Conservation (phyloP, 306 rosid genomes). For the Rosa rugosa region DNA sequence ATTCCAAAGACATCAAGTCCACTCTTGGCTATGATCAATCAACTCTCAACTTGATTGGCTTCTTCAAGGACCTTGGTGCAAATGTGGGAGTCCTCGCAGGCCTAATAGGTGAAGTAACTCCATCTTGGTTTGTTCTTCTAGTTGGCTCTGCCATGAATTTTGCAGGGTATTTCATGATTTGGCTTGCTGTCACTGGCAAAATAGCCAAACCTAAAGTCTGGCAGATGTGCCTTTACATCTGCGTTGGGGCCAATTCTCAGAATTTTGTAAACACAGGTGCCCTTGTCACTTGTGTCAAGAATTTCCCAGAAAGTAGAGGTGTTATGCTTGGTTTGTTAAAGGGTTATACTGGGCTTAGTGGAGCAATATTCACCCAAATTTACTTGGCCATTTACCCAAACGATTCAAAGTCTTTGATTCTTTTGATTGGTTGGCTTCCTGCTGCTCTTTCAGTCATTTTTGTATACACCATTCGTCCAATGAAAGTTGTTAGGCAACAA, state of each 20-base stretch:
- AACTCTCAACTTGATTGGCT: constrained; percentile 27
- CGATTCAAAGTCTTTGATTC: constrained; percentile 26
- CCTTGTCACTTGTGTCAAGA: constrained; percentile 38
- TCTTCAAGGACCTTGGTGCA: constrained; percentile 42
- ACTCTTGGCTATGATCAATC: constrained; percentile 35
- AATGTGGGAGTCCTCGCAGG: constrained; percentile 36
- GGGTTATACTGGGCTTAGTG: constrained; percentile 41
- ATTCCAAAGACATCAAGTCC: constrained; percentile 36
- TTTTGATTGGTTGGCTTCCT: constrained; percentile 44
- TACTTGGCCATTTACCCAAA: constrained; percentile 35
- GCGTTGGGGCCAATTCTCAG: constrained; percentile 38
- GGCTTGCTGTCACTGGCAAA: constrained; percentile 28
- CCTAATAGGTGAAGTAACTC: constrained; percentile 37
- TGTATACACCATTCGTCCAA: constrained; percentile 21
- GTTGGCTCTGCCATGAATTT: constrained; percentile 33
- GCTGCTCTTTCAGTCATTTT: constrained; percentile 26
- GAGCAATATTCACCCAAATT: constrained; percentile 43
- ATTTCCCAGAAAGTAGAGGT: constrained; percentile 47
- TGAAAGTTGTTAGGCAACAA: constrained; percentile 24
- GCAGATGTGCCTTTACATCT: constrained; percentile 36
- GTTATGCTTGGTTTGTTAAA: constrained; percentile 35
- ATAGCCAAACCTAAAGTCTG: constrained; percentile 31
- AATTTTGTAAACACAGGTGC: constrained; percentile 40
- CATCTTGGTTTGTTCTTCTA: constrained; percentile 36
- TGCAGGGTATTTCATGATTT: constrained; percentile 30